Percentiles rank a stretch among this genome's conserved stretches.
phyloP scores from a whole-genome alignment of 352 stramenopile genomes.

The Elongisporangium prolatum region DNA sequence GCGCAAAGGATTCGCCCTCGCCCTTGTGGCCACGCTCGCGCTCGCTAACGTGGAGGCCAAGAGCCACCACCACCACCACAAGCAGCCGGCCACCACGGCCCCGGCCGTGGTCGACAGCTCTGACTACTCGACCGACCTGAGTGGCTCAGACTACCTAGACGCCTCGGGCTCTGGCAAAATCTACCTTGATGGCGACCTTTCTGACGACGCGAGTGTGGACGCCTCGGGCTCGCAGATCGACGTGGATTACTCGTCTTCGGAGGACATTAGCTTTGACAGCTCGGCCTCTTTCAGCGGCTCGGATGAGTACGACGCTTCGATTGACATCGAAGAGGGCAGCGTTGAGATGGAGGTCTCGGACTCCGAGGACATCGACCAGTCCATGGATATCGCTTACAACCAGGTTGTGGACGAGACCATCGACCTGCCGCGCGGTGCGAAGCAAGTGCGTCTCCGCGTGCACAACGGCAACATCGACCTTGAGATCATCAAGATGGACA shows the following conservation, averaged over 20 bases:
- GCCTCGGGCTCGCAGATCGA: conserved; percentile 13
- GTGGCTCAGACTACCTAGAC: conserved; percentile 19
- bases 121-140: conserved; percentile 8
- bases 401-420: conserved; percentile 40
- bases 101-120: not conserved
- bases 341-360: conserved; percentile 38
- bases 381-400: conserved; percentile 34
- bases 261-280: conserved; percentile 20
- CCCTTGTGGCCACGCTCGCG: conserved; percentile 9
- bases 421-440: conserved; percentile 37
- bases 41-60: conserved; percentile 2
- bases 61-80: conserved; percentile 2
- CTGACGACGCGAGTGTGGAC: conserved; percentile 22
- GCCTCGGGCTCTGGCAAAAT: conserved; percentile 9
- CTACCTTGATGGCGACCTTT: conserved; percentile 20
- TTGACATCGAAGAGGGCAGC: conserved; percentile 25
- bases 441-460: conserved; percentile 40
- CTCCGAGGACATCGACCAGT: conserved; percentile 44
- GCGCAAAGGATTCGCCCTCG: conserved; percentile 6
- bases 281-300: conserved; percentile 20
- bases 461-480: conserved; percentile 44
- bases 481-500: conserved; percentile 40
- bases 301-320: conserved; percentile 23
- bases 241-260: conserved; percentile 17
- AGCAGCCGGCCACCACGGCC: not conserved